phyloP scores from a whole-genome alignment of 202 grass and related monocot genomes.

The Panicum virgatum region DNA sequence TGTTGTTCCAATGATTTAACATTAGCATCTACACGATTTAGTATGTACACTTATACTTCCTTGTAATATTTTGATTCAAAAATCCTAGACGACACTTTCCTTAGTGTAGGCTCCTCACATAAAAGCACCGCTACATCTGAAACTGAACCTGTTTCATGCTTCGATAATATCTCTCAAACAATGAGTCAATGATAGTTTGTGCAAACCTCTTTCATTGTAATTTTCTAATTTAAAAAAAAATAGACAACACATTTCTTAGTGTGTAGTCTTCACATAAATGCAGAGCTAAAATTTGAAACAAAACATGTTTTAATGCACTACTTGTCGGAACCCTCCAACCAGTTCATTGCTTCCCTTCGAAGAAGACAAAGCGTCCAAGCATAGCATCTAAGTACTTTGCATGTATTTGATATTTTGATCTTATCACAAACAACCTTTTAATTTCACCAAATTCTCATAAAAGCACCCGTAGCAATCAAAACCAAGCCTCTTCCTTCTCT shows the following conservation, averaged over 20 bases:
- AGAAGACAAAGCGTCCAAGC: background rate
- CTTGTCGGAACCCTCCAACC: background rate
- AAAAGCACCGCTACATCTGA: no score
- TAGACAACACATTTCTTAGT: background rate
- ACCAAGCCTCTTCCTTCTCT: background rate
- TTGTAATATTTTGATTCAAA: no score
- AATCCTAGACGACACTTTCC: no score
- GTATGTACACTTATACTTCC: no score
- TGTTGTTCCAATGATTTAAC: no score
- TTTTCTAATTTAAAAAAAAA: background rate
- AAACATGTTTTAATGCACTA: fast-evolving
- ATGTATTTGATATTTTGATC: no score
- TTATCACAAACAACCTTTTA: background rate
- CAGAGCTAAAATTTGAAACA: background rate
- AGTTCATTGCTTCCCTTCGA: background rate
- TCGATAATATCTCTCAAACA: no score
- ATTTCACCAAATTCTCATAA: background rate
- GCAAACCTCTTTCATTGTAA: no score
- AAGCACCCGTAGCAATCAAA: background rate
- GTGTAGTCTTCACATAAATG: background rate
- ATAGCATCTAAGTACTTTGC: background rate
- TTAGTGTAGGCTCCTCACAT: no score
- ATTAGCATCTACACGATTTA: no score
- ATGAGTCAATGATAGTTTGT: no score
- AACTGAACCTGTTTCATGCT: no score